Evolutionary conservation across 768 basidiomycete genomes (phyloP).

Genomic region (Sutorius australiensis): DNA sequence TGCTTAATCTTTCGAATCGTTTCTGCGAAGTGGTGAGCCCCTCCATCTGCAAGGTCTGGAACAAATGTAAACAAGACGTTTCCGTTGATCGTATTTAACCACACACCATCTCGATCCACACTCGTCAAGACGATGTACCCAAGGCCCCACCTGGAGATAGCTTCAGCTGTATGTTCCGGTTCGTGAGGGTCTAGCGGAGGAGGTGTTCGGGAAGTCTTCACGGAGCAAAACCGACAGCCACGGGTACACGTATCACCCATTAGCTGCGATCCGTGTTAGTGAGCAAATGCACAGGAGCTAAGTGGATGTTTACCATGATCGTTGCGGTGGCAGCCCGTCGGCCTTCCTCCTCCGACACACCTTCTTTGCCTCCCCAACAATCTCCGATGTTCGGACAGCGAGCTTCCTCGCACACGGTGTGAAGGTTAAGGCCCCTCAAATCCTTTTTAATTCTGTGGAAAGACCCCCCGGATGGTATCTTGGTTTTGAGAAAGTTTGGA

Average conservation of each 20-base stretch:
- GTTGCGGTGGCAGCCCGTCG: constrained; percentile 91
- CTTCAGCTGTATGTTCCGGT: constrained; percentile 97
- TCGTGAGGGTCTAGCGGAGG: constrained; percentile 93
- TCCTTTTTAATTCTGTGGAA: constrained; percentile 95
- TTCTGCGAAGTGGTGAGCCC: constrained; percentile 90
- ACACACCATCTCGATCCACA: constrained; percentile 92
- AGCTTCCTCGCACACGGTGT: constrained; percentile 98
- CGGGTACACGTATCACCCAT: constrained; percentile 99
- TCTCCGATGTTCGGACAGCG: constrained; percentile 99
- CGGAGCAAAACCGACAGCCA: constrained; percentile 95
- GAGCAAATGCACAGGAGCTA: not conserved
- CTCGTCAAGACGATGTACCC: constrained; percentile 97
- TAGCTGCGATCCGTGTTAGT: constrained; percentile 47
- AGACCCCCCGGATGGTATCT: constrained; percentile 83
- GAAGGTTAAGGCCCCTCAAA: constrained; percentile 82
- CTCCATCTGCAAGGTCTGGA: constrained; percentile 87
- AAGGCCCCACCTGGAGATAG: constrained; percentile 95
- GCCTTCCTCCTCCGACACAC: constrained; percentile 61
- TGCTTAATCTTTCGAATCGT: constrained; percentile 95
- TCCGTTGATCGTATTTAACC: not conserved
- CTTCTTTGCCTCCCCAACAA: constrained; percentile 91
- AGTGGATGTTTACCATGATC: constrained; percentile 73
- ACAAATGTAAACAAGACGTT: constrained; percentile 1
- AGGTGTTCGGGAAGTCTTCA: constrained; percentile 87
- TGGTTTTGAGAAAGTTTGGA: constrained; percentile 85